Percentiles rank a stretch among this genome's conserved stretches.
These are phyloP conservation scores for Teratosphaeria viscida DNA, from an alignment of 2,329 filamentous ascomycete species.

Conservation along the genomic window DNA sequence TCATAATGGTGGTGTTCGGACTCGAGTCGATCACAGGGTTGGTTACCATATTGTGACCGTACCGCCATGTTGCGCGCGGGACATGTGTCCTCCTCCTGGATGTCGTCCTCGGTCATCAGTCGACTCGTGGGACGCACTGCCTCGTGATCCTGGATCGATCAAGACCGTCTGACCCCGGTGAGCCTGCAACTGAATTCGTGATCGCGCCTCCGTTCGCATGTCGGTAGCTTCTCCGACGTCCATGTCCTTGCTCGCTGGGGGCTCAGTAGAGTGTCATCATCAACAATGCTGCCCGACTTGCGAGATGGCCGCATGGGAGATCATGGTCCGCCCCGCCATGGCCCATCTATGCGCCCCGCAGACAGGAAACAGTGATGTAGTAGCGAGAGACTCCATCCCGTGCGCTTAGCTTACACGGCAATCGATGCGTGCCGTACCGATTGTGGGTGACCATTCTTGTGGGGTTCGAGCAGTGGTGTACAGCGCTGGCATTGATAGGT, in stretches of 20 bases:
- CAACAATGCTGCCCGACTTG: background rate
- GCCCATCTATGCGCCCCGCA: background rate
- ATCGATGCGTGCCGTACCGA: background rate
- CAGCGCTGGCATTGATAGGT: background rate
- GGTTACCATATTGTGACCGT: background rate
- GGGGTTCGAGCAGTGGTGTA: background rate
- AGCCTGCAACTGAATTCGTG: background rate
- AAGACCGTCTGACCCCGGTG: background rate
- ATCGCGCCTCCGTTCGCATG: background rate
- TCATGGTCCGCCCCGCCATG: background rate
- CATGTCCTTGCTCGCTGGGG: background rate
- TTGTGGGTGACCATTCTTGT: background rate
- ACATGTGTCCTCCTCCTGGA: background rate
- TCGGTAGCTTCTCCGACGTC: background rate
- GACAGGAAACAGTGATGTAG: background rate
- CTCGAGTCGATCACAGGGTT: background rate
- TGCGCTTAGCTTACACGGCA: background rate
- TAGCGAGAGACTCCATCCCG: background rate
- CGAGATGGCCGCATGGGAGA: background rate
- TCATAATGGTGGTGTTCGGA: background rate
- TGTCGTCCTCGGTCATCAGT: background rate
- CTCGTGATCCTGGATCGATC: background rate
- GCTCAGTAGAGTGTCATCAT: background rate
- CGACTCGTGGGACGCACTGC: background rate
- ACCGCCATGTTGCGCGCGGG: background rate